A percentile compares a stretch with the other conserved stretches of the same genome.
These are phyloP conservation scores for Acorus calamus DNA, from an alignment of 106 monocot genomes.

Conservation along the genomic window DNA sequence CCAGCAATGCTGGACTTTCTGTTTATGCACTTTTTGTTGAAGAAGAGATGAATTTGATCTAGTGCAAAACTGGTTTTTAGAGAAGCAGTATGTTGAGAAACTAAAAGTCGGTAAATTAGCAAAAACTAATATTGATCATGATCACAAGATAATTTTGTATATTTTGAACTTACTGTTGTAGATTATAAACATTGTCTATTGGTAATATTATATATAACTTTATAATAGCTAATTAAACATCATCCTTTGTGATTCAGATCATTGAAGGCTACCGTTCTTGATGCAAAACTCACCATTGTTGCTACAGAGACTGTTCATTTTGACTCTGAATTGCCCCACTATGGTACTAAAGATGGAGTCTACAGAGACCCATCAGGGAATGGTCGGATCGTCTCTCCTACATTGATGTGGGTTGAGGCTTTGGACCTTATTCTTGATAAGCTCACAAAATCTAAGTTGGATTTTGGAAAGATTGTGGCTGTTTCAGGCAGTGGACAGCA, in stretches of 20 bases:
- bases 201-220: too few species aligned
- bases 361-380: slow-evolving; percentile 57
- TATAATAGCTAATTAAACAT: not conserved
- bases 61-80: not conserved
- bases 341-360: slow-evolving; percentile 88
- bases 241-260: slow-evolving; percentile 38
- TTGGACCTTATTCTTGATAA: slow-evolving; percentile 66
- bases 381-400: slow-evolving; percentile 86
- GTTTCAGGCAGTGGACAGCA: slow-evolving; percentile 98
- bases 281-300: slow-evolving; percentile 48
- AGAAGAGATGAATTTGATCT: too few species aligned
- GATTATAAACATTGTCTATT: too few species aligned
- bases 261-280: slow-evolving; percentile 78
- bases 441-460: slow-evolving; percentile 38
- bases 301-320: slow-evolving; percentile 69
- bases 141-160: not conserved
- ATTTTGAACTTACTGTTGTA: too few species aligned
- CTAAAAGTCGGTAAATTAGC: not conserved
- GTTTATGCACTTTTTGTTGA: too few species aligned
- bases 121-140: not conserved
- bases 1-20: too few species aligned
- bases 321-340: slow-evolving; percentile 82
- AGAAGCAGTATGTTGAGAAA: not conserved
- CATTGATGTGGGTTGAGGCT: slow-evolving; percentile 97
- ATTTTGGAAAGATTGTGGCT: slow-evolving; percentile 53